Percentiles rank a stretch among this genome's conserved stretches.
Conservation (phyloP, 176 grass and related monocot genomes). For the Thinopyrum elongatum region DNA sequence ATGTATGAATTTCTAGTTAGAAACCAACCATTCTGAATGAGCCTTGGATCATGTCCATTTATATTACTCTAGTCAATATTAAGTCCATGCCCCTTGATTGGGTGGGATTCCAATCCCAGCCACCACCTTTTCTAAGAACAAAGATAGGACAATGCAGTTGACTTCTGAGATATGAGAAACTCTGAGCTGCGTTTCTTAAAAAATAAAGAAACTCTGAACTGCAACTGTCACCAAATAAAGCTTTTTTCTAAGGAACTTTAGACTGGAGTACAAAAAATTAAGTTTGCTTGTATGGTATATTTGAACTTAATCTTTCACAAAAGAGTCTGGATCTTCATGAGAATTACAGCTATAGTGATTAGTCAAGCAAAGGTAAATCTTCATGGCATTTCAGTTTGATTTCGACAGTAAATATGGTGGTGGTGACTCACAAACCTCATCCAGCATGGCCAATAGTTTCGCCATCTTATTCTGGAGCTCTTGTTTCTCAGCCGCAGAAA, state of each 20-base stretch:
- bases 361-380: conserved; percentile 5
- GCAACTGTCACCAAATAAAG: conserved; percentile 10
- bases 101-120: conserved; percentile 17
- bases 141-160: conserved; percentile 30
- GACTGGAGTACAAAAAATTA: neutral
- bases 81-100: conserved; percentile 10
- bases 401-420: conserved; percentile 15
- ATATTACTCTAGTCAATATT: conserved; percentile 8
- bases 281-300: neutral
- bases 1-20: conserved; percentile 23
- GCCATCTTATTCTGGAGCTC: conserved; percentile 95
- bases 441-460: conserved; percentile 83
- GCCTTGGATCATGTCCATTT: conserved; percentile 33
- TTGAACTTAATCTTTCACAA: conserved; percentile 10
- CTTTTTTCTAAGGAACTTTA: conserved; percentile 9
- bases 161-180: conserved; percentile 26
- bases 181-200: neutral
- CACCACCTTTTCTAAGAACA: conserved; percentile 22
- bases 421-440: conserved; percentile 65
- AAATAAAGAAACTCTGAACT: neutral
- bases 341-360: neutral
- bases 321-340: neutral
- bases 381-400: conserved; percentile 4
- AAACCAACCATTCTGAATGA: conserved; percentile 14
- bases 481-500: conserved; percentile 83